Conservation (phyloP, 2,329 filamentous ascomycete genomes). For the Aspergillus cejpii region DNA sequence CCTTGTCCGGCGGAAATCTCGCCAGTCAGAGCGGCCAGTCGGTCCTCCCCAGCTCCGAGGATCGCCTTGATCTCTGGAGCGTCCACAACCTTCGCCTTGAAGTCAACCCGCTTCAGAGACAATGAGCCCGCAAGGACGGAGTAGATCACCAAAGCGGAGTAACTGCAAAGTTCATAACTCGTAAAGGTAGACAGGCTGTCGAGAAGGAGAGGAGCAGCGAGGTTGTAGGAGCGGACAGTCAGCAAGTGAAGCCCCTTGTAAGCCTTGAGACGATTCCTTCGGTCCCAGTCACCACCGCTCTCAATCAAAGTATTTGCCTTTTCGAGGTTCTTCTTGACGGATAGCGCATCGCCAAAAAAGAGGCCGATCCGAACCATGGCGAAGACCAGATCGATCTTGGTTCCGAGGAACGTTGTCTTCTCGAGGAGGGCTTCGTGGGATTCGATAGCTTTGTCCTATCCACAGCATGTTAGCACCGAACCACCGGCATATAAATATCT, state of each 20-base stretch:
- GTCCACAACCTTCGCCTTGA: constrained; percentile 98
- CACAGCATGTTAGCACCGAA: constrained; percentile 2
- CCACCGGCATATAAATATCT: not conserved
- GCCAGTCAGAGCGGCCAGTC: constrained; percentile 72
- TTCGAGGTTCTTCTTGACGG: constrained; percentile 91
- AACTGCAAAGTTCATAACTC: constrained; percentile 96
- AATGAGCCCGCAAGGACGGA: constrained; percentile 91
- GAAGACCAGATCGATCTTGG: constrained; percentile 93
- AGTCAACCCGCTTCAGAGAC: constrained; percentile 91
- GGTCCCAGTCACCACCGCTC: constrained; percentile 95
- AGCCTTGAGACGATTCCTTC: constrained; percentile 94
- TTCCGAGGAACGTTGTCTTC: constrained; percentile 93
- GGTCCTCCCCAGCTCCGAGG: constrained; percentile 81
- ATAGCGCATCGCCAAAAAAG: constrained; percentile 88
- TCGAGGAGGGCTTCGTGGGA: constrained; percentile 91
- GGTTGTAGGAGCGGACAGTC: constrained; percentile 82
- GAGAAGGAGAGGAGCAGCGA: constrained; percentile 84
- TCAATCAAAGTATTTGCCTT: constrained; percentile 86
- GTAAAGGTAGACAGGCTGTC: constrained; percentile 98
- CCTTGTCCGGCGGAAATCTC: constrained; percentile 74
- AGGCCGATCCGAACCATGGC: constrained; percentile 93
- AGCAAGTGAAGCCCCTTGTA: constrained; percentile 93
- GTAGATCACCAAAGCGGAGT: constrained; percentile 90
- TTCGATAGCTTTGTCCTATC: constrained; percentile 83
- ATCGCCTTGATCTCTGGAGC: constrained; percentile 98